A percentile compares a stretch with the other conserved stretches of the same genome.
These are phyloP conservation scores for Blastocystis hominis DNA, from an alignment of 352 stramenopile species.

Conservation along the genomic window DNA sequence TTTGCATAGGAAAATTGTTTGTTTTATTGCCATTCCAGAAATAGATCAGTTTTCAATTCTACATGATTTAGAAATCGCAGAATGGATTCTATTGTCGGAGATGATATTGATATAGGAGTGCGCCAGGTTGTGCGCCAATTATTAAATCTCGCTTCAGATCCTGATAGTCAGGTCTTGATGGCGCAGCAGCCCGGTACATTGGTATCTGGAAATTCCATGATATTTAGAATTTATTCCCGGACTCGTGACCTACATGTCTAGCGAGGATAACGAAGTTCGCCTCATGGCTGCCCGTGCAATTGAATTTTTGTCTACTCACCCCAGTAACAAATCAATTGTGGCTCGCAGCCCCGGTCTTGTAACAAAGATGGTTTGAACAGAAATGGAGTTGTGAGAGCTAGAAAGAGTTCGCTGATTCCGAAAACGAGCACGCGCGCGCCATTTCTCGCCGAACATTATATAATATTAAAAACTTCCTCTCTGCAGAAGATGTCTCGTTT, in stretches of 20 bases:
- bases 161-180: slow-evolving; percentile 52
- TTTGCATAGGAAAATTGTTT: neutral
- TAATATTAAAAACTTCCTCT: slow-evolving; percentile 31
- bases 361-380: slow-evolving; percentile 16
- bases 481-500: slow-evolving; percentile 8
- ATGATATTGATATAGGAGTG: slow-evolving; percentile 33
- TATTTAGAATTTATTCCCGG: slow-evolving; percentile 42
- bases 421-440: slow-evolving; percentile 26
- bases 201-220: neutral
- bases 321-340: slow-evolving; percentile 12
- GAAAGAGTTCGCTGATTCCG: slow-evolving; percentile 38
- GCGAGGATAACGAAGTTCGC: slow-evolving; percentile 28
- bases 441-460: slow-evolving; percentile 51
- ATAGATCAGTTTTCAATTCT: slow-evolving; percentile 1
- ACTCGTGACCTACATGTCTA: slow-evolving; percentile 31
- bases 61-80: neutral
- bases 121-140: slow-evolving; percentile 37
- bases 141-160: slow-evolving; percentile 48
- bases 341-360: neutral
- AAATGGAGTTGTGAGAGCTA: neutral
- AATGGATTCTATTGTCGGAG: slow-evolving; percentile 43
- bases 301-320: slow-evolving; percentile 55
- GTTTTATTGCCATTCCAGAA: neutral
- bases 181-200: slow-evolving; percentile 8
- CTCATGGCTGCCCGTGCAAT: slow-evolving; percentile 31